These are phyloP conservation scores for Penicillium sp. DNA, from an alignment of 2,329 filamentous ascomycete genomes.

Conservation along the genomic window DNA sequence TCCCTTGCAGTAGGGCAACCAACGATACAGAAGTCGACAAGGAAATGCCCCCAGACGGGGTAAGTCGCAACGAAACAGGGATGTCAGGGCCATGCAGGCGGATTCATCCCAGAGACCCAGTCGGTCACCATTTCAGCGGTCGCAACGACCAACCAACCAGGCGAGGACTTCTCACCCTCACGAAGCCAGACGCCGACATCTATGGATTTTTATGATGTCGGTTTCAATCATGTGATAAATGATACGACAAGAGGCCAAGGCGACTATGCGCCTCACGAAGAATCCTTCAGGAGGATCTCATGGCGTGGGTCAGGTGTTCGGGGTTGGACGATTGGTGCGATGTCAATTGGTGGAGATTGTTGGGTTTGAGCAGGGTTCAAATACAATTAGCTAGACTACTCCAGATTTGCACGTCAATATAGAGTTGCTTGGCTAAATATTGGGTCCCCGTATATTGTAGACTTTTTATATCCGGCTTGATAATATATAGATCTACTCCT, in stretches of 20 bases:
- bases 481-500: not conserved
- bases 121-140: not conserved
- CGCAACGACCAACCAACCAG: not conserved
- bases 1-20: not conserved
- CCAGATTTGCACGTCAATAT: slow-evolving; percentile 3
- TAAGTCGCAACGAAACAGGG: not conserved
- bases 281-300: not conserved
- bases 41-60: not conserved
- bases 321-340: not conserved
- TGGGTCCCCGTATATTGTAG: not conserved
- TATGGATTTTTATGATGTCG: not conserved
- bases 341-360: not conserved
- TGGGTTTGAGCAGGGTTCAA: not conserved
- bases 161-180: not conserved
- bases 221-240: not conserved
- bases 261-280: not conserved
- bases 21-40: not conserved
- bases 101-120: not conserved
- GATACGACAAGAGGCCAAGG: not conserved
- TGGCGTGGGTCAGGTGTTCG: not conserved
- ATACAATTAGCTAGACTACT: not conserved
- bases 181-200: not conserved
- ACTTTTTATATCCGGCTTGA: not conserved
- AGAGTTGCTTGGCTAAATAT: slow-evolving; percentile 2
- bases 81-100: not conserved